Conservation (phyloP, 139 green algal genomes). For the Micractinium conductrix region DNA sequence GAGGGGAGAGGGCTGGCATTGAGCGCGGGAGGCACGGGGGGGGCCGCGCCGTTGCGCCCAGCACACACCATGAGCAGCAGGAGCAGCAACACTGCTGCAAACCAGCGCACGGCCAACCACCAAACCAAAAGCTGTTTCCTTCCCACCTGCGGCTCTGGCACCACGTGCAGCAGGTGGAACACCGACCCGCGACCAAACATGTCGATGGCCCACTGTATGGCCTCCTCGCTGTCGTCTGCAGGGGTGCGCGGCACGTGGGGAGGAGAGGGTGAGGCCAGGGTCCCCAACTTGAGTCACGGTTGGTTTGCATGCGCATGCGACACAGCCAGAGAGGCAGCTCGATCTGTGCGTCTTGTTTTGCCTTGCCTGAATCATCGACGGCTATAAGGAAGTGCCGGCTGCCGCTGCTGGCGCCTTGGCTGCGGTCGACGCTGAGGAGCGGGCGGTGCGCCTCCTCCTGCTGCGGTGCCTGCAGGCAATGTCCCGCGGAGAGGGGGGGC, state of each 20-base stretch:
- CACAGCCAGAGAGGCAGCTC: too few relatives aligned
- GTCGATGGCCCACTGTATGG: slow-evolving; percentile 25
- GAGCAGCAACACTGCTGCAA: too few relatives aligned
- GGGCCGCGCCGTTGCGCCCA: too few relatives aligned
- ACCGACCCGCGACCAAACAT: slow-evolving; percentile 8
- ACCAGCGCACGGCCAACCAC: too few relatives aligned
- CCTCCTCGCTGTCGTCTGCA: too few relatives aligned
- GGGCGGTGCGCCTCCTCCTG: slow-evolving; percentile 8
- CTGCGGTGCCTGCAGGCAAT: neutral
- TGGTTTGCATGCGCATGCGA: too few relatives aligned
- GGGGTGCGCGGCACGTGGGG: neutral
- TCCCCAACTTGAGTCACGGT: neutral
- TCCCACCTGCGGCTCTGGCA: slow-evolving; percentile 35
- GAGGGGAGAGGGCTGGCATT: too few relatives aligned
- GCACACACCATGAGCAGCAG: too few relatives aligned
- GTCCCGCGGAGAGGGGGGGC: neutral
- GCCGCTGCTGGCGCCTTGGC: neutral
- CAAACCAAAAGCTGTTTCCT: too few relatives aligned
- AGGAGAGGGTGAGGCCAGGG: neutral
- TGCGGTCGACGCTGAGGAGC: slow-evolving; percentile 11
- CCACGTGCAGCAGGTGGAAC: slow-evolving; percentile 49
- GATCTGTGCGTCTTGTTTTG: too few relatives aligned
- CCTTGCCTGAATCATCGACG: slow-evolving; percentile 22
- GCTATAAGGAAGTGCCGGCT: neutral
- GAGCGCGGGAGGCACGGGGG: too few relatives aligned